Percentiles rank a stretch among this genome's conserved stretches.
phyloP scores from a whole-genome alignment of 768 basidiomycete species.

The Lactarius deliciosus region DNA sequence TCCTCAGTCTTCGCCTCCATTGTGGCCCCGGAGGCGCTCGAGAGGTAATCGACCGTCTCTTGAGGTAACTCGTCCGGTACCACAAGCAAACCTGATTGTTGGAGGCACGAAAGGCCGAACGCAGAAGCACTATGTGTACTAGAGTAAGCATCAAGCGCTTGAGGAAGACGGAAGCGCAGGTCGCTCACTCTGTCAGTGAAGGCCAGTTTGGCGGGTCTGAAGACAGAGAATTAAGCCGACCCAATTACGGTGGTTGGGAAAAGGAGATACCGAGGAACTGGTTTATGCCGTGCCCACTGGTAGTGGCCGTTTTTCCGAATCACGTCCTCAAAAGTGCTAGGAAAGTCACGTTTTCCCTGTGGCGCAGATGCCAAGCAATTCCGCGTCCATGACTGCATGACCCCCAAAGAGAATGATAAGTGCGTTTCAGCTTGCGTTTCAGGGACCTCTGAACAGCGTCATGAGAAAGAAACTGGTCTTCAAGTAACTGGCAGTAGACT shows the following conservation, averaged over 20 bases:
- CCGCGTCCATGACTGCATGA: too few species aligned
- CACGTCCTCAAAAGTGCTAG: too few species aligned
- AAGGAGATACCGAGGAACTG: slow-evolving; percentile 45
- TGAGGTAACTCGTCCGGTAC: not conserved
- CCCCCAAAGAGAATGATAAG: not conserved
- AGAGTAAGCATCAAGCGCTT: slow-evolving; percentile 17
- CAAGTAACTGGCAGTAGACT: too few species aligned
- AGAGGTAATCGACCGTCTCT: not conserved
- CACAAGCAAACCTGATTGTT: slow-evolving; percentile 21
- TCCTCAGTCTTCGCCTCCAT: slow-evolving; percentile 28
- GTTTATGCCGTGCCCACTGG: slow-evolving; percentile 31
- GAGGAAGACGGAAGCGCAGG: slow-evolving; percentile 41
- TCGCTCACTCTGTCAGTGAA: slow-evolving; percentile 34
- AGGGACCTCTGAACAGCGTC: too few species aligned
- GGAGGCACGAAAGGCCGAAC: slow-evolving; percentile 31
- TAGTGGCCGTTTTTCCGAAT: too few species aligned
- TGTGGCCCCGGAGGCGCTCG: not conserved
- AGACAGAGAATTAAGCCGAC: not conserved
- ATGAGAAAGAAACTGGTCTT: too few species aligned
- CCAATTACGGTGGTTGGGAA: slow-evolving; percentile 37
- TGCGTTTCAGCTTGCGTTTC: too few species aligned
- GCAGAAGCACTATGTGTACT: slow-evolving; percentile 25
- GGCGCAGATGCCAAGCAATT: too few species aligned
- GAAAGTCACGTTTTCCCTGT: too few species aligned
- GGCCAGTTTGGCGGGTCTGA: not conserved